Conservation (phyloP, 768 basidiomycete species). For the Lyophyllum semitale region DNA sequence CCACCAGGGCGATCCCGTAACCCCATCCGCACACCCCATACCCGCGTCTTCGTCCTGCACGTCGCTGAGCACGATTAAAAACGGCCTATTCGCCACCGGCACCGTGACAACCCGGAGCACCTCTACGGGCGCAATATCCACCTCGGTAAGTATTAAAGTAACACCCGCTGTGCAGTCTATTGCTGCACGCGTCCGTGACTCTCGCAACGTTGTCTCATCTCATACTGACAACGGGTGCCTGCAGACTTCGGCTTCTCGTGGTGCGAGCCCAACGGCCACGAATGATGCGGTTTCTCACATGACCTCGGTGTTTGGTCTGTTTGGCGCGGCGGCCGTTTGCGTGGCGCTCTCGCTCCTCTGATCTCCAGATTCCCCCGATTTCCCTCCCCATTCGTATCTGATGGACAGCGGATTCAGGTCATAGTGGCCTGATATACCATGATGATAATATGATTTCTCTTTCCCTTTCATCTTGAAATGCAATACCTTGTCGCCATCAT, state of each 20-base stretch:
- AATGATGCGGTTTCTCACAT: slow-evolving; percentile 10
- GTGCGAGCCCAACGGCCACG: slow-evolving; percentile 19
- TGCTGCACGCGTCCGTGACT: neutral
- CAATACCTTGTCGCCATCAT: neutral
- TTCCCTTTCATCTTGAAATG: neutral
- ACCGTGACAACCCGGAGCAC: too few species aligned
- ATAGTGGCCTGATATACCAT: too few species aligned
- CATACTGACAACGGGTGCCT: too few species aligned
- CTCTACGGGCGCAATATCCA: slow-evolving; percentile 18
- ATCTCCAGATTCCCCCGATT: neutral
- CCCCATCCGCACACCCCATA: slow-evolving; percentile 56
- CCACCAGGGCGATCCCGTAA: slow-evolving; percentile 59
- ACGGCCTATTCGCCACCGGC: slow-evolving; percentile 37
- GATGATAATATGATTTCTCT: neutral
- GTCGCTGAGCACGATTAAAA: slow-evolving; percentile 50
- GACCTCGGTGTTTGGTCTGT: slow-evolving; percentile 1
- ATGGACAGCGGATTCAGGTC: neutral
- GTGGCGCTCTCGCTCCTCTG: neutral
- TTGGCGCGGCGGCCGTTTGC: neutral
- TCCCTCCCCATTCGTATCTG: neutral
- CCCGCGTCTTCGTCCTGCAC: slow-evolving; percentile 66
- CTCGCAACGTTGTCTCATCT: too few species aligned
- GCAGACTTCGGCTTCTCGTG: neutral
- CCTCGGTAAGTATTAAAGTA: slow-evolving; percentile 11
- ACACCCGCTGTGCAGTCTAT: neutral